Evolutionary conservation across 352 stramenopile species (phyloP), one percentile per base, ranked within the genome.

Genomic region (Phytophthora cajani): DNA sequence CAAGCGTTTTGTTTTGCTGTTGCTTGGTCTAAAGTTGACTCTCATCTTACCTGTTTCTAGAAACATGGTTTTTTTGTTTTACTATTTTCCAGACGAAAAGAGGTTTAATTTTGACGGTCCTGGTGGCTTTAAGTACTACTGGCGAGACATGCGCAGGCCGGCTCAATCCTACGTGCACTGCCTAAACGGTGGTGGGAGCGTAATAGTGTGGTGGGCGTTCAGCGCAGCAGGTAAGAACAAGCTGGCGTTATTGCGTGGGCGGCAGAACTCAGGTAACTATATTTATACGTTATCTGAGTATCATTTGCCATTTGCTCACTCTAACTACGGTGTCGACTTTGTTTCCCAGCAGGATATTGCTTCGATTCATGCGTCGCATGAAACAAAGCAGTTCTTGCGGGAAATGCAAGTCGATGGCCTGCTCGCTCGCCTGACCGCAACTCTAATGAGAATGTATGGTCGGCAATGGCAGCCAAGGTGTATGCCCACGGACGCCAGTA

Each of bases 391-490:
- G 1, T 42, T 42, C 36, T 50, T 50, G 44, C 17, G 25, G 12
- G 51, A 58, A 11, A 38, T 21, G 14, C 21, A 59, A 7, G 11
- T 59, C 53, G 27, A 47, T 62, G n/a, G 56, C 38, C 38, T 16
- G 36, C 56, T 12, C 12, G 56, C 10, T 53, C 19, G 3, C 38
- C 56, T 5, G 56, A 62, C 17, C 53, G 21, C 11, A 62, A 62
- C 54, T 17, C 17, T 5, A 49, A 50, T n/a, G 54, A 61, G 17
- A 61, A 61, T 33, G 32, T 61, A 3, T 62, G 56, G 56, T 51
- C 56, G 12, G 38, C 25, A 8, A 36, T 62, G 16, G 25, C 36
- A 5, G 21, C 19, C 32, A 21, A n/a, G 9, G 56, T 62, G 23
- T 62, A 62, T 25, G 2, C 38, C 16, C 38, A 51, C 40, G 56